Conservation (phyloP, 257 asterid species). For the Rehmannia glutinosa region DNA sequence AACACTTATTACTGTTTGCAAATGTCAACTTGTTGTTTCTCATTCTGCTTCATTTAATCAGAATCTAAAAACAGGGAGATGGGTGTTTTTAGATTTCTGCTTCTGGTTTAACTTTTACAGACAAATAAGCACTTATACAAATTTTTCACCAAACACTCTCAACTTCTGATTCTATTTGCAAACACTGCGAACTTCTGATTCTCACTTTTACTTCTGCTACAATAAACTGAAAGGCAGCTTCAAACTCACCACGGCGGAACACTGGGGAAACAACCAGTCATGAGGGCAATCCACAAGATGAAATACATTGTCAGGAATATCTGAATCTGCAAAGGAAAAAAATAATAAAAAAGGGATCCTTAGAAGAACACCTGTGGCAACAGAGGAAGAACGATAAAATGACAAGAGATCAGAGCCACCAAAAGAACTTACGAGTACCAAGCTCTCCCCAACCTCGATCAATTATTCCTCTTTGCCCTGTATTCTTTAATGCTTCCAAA, state of each 20-base stretch:
- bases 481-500: slow-evolving; percentile 75
- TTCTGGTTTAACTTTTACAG: too few relatives aligned
- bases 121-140: too few relatives aligned
- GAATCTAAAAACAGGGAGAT: too few relatives aligned
- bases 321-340: slow-evolving; percentile 36
- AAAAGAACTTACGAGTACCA: slow-evolving; percentile 69
- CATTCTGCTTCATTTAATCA: too few relatives aligned
- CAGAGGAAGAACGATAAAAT: slow-evolving; percentile 2
- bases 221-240: slow-evolving; percentile 14
- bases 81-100: too few relatives aligned
- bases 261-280: slow-evolving; percentile 89
- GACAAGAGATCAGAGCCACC: neutral
- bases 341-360: slow-evolving; percentile 19
- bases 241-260: slow-evolving; percentile 77
- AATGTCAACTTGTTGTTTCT: too few relatives aligned
- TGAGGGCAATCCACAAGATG: slow-evolving; percentile 73
- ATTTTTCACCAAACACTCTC: neutral
- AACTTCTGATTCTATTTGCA: too few relatives aligned
- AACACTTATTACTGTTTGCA: too few relatives aligned
- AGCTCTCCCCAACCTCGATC: slow-evolving; percentile 99
- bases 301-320: slow-evolving; percentile 54
- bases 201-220: slow-evolving; percentile 26
- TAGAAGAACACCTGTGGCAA: too few relatives aligned
- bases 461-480: slow-evolving; percentile 94
- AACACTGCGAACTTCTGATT: too few relatives aligned